Evolutionary conservation across 2,329 filamentous ascomycete genomes (phyloP).

Genomic region (Chrysosporium queenslandicum): DNA sequence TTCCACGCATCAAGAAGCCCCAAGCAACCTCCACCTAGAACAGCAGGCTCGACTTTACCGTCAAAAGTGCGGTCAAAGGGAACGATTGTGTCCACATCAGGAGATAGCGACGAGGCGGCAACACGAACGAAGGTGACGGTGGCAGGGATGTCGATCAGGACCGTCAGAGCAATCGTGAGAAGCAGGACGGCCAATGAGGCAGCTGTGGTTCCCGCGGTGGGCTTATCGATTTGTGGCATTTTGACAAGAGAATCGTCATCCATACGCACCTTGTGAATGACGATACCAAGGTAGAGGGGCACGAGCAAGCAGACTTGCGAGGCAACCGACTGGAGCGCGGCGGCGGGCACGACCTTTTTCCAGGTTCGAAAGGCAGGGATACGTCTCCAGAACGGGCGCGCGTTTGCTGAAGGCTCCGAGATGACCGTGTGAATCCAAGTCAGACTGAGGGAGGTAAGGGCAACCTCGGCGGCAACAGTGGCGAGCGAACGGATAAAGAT

Average conservation of each 20-base stretch:
- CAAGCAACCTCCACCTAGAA: slow-evolving; percentile 62
- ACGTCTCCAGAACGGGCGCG: slow-evolving; percentile 51
- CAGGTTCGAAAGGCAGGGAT: slow-evolving; percentile 58
- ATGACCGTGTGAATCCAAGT: slow-evolving; percentile 84
- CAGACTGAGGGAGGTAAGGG: slow-evolving; percentile 58
- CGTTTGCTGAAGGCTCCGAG: slow-evolving; percentile 52
- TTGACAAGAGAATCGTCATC: slow-evolving; percentile 22
- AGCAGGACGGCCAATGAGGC: slow-evolving; percentile 26
- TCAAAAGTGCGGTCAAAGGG: slow-evolving; percentile 82
- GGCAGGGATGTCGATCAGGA: slow-evolving; percentile 63
- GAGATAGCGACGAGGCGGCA: slow-evolving; percentile 74
- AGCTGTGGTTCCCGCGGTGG: slow-evolving; percentile 31
- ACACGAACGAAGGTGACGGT: slow-evolving; percentile 69
- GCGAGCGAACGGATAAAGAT: slow-evolving; percentile 41
- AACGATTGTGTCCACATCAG: slow-evolving; percentile 72
- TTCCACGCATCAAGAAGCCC: slow-evolving; percentile 68
- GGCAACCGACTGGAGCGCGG: slow-evolving; percentile 51
- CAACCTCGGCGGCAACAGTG: slow-evolving; percentile 49
- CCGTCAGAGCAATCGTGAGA: slow-evolving; percentile 35
- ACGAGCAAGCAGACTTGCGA: slow-evolving; percentile 42
- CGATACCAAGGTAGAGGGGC: slow-evolving; percentile 34
- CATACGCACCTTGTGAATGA: slow-evolving; percentile 41
- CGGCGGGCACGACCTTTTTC: slow-evolving; percentile 60
- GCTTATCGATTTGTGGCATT: slow-evolving; percentile 8
- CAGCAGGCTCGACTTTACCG: slow-evolving; percentile 63